phyloP scores from a whole-genome alignment of 306 rosid species.

The Castanospermum australe region DNA sequence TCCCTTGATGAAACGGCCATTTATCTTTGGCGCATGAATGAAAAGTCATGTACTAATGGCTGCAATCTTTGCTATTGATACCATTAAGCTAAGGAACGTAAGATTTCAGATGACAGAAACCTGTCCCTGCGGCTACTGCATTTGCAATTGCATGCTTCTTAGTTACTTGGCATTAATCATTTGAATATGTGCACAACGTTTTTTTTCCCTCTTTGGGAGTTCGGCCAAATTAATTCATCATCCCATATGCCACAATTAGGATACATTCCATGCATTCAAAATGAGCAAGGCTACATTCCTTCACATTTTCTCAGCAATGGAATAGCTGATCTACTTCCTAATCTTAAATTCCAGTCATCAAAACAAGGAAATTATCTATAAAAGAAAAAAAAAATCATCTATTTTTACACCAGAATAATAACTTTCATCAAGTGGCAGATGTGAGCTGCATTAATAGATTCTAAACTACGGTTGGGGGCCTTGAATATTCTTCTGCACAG shows the following conservation, averaged over 20 bases:
- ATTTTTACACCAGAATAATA: not conserved
- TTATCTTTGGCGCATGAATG: not conserved
- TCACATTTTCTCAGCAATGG: not conserved
- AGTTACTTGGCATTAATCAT: not conserved
- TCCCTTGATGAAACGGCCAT: not conserved
- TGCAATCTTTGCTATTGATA: not conserved
- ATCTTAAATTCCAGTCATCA: constrained; percentile 12
- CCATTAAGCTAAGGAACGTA: not conserved
- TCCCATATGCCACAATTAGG: not conserved
- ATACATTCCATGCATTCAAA: constrained; percentile 2
- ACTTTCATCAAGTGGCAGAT: constrained; percentile 1
- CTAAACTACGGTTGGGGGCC: constrained; percentile 32
- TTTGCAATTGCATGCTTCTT: not conserved
- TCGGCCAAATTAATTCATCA: not conserved
- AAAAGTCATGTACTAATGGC: not conserved
- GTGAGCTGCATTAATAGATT: constrained; percentile 1
- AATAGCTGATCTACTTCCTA: not conserved
- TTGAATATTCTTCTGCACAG: constrained; percentile 46
- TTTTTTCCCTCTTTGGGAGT: not conserved
- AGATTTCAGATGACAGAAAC: not conserved
- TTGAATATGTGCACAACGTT: not conserved
- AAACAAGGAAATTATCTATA: not conserved
- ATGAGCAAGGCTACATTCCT: not conserved
- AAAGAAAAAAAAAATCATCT: not conserved
- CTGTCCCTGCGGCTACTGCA: not conserved